Percentiles rank a stretch among this genome's conserved stretches.
These are phyloP conservation scores for Apostasia shenzhenica DNA, from an alignment of 106 monocot species.

Conservation along the genomic window DNA sequence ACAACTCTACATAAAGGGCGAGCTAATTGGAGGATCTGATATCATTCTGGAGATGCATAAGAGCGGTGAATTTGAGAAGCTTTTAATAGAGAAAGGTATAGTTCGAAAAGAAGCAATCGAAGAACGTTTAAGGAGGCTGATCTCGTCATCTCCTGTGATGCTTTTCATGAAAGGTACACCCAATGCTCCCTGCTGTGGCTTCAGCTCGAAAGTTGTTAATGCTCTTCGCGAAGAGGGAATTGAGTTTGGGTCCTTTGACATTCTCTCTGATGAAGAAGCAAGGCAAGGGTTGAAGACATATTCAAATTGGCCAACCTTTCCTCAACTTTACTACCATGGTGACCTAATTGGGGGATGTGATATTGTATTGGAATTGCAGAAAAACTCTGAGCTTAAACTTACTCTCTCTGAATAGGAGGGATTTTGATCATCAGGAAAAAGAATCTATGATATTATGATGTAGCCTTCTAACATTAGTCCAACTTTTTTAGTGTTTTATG, in stretches of 20 bases:
- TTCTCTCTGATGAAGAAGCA: conserved; percentile 81
- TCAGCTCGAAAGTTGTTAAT: conserved; percentile 86
- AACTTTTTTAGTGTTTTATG: too few relatives aligned
- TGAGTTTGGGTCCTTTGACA: conserved; percentile 74
- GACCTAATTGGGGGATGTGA: conserved; percentile 93
- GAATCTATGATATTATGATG: not conserved
- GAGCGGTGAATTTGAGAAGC: conserved; percentile 62
- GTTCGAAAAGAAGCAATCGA: conserved; percentile 32
- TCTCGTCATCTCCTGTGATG: conserved; percentile 51
- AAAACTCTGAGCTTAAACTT: conserved; percentile 66
- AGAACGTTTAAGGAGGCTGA: conserved; percentile 48
- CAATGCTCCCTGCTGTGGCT: conserved; percentile 73
- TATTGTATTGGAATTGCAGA: conserved; percentile 68
- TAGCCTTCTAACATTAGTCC: too few relatives aligned
- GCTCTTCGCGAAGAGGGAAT: conserved; percentile 68
- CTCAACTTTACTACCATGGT: conserved; percentile 84
- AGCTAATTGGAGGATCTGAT: conserved; percentile 85
- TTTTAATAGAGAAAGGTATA: conserved; percentile 54
- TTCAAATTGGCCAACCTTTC: conserved; percentile 95
- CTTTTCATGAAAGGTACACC: conserved; percentile 94
- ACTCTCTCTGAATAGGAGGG: conserved; percentile 50
- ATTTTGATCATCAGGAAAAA: not conserved
- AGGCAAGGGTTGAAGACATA: conserved; percentile 84
- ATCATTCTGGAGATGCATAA: conserved; percentile 84
- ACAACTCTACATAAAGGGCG: conserved; percentile 79